These are phyloP conservation scores for Fusarium setosum DNA, from an alignment of 2,329 filamentous ascomycete species.

Conservation along the genomic window DNA sequence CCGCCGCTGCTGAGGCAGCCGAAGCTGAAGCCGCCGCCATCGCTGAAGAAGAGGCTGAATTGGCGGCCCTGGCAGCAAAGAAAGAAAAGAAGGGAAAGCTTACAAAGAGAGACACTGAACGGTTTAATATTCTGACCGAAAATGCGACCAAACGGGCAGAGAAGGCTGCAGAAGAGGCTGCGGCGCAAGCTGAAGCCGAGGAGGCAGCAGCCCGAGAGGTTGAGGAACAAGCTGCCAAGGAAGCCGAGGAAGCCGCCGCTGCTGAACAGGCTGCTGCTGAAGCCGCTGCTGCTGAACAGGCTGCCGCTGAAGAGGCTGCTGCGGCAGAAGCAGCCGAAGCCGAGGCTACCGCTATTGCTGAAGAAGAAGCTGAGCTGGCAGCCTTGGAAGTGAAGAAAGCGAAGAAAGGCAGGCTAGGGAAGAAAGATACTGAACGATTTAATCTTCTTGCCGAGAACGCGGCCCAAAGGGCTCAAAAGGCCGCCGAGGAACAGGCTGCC, in stretches of 20 bases:
- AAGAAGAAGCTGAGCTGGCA: conserved; percentile 56
- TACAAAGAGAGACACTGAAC: conserved; percentile 45
- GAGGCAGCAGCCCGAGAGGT: background rate
- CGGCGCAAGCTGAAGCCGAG: conserved; percentile 28
- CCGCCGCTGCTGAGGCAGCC: conserved; percentile 26
- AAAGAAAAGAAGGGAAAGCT: conserved; percentile 47
- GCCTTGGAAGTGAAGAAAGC: conserved; percentile 49
- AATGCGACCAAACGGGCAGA: conserved; percentile 34
- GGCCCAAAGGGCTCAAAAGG: conserved; percentile 10
- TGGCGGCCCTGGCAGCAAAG: conserved; percentile 48
- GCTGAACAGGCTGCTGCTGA: conserved; percentile 6
- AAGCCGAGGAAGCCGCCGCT: conserved; percentile 8
- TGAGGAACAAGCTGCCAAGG: conserved; percentile 37
- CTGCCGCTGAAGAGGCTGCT: background rate
- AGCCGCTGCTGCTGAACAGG: conserved; percentile 38
- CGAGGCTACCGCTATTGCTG: conserved; percentile 36
- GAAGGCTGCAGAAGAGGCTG: conserved; percentile 29
- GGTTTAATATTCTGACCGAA: conserved; percentile 37
- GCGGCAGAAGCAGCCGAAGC: conserved; percentile 45
- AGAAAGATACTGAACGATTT: conserved; percentile 36
- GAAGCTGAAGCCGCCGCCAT: conserved; percentile 32
- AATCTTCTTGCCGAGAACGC: conserved; percentile 19
- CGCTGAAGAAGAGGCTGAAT: conserved; percentile 39
- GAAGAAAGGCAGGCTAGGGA: conserved; percentile 49
- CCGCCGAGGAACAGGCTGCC: conserved; percentile 4